A percentile compares a stretch with the other conserved stretches of the same genome.
These are phyloP conservation scores for Rhododendron simsii DNA, from an alignment of 148 eudicot genomes.

Conservation along the genomic window DNA sequence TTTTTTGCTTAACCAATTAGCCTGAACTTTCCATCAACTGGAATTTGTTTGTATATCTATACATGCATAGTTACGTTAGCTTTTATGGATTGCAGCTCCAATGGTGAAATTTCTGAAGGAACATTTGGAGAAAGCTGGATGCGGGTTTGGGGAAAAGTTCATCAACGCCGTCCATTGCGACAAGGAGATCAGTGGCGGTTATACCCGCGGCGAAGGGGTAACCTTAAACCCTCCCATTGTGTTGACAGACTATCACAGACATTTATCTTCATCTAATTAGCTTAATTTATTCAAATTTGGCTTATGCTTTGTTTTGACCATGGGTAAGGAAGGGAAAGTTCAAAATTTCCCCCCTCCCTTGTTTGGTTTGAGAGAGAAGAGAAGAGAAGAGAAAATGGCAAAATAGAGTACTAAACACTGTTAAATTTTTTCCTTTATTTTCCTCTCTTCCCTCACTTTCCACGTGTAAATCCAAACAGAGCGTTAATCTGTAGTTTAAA, in stretches of 20 bases:
- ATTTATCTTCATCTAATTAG: neutral
- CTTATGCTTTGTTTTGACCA: neutral
- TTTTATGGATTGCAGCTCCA: constrained; percentile 37
- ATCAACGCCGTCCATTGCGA: constrained; percentile 61
- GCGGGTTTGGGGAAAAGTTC: constrained; percentile 57
- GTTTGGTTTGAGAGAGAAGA: neutral
- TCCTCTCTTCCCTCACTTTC: too few relatives aligned
- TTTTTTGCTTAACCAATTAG: neutral
- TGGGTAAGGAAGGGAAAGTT: neutral
- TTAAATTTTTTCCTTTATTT: neutral
- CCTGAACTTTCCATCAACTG: neutral
- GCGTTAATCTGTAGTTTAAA: neutral
- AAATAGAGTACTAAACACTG: neutral
- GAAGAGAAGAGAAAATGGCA: neutral
- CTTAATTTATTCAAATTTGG: neutral
- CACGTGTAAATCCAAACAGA: too few relatives aligned
- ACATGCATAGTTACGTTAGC: neutral
- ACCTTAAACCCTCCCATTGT: neutral
- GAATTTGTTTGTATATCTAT: neutral
- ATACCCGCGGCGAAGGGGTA: constrained; percentile 66
- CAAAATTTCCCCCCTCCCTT: neutral
- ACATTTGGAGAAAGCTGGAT: constrained; percentile 72
- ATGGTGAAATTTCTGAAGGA: constrained; percentile 79
- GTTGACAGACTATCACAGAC: neutral
- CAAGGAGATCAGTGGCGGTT: constrained; percentile 46